These are phyloP conservation scores for Coleophoma eucalyptorum DNA, from an alignment of 2,329 filamentous ascomycete genomes.

Conservation along the genomic window DNA sequence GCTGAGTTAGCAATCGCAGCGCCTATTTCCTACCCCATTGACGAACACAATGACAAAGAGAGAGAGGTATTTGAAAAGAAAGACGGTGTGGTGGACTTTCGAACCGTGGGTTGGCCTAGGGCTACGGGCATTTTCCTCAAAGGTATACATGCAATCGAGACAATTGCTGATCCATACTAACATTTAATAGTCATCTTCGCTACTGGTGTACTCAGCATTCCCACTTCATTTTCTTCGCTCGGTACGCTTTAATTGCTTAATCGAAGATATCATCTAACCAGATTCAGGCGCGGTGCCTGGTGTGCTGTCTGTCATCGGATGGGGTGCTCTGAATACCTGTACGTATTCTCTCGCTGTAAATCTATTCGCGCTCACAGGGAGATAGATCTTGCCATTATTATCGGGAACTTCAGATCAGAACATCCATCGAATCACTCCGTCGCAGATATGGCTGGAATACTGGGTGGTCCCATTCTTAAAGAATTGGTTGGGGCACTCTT, in stretches of 20 bases:
- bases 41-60: not conserved
- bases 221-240: constrained; percentile 36
- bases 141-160: not conserved
- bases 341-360: not conserved
- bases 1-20: too few species aligned
- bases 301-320: constrained; percentile 37
- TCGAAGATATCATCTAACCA: too few species aligned
- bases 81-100: constrained; percentile 39
- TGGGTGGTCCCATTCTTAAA: constrained; percentile 46
- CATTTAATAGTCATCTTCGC: constrained; percentile 30
- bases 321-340: constrained; percentile 29
- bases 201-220: constrained; percentile 38
- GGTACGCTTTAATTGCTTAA: constrained; percentile 7
- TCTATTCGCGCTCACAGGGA: not conserved
- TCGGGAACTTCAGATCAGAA: constrained; percentile 46
- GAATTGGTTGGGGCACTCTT: constrained; percentile 53
- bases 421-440: constrained; percentile 49
- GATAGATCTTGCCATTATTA: constrained; percentile 37
- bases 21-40: too few species aligned
- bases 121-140: constrained; percentile 45
- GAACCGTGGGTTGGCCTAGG: constrained; percentile 43
- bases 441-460: constrained; percentile 53
- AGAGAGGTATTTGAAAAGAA: constrained; percentile 41
- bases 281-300: constrained; percentile 33
- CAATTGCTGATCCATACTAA: too few species aligned